Evolutionary conservation across 768 basidiomycete genomes (phyloP).

Genomic region (Suillus subaureus): DNA sequence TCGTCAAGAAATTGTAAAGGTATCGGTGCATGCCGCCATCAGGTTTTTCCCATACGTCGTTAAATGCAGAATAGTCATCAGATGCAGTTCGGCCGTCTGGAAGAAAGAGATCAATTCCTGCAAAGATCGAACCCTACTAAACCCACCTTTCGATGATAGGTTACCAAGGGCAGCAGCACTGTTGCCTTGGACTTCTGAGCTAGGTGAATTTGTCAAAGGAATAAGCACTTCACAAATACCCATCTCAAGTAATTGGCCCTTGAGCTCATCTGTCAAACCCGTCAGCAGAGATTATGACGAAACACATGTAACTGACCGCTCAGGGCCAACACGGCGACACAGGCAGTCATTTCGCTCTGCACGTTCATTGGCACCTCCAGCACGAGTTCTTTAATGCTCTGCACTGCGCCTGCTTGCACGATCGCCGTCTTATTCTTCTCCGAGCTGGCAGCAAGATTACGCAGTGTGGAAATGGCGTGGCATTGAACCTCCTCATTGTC

Average conservation of each 20-base stretch:
- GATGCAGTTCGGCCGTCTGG: constrained; percentile 72
- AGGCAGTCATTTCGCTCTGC: constrained; percentile 99
- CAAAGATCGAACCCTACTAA: not conserved
- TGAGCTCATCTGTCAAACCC: constrained; percentile 77
- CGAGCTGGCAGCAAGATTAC: constrained; percentile 94
- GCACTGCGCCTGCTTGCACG: constrained; percentile 95
- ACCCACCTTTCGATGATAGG: constrained; percentile 89
- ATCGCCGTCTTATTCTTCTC: constrained; percentile 99
- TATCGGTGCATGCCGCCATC: constrained; percentile 97
- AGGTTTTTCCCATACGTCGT: constrained; percentile 97
- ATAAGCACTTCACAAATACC: constrained; percentile 98
- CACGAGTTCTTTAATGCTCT: constrained; percentile 95
- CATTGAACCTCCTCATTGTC: constrained; percentile 99
- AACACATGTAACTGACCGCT: constrained; percentile 65
- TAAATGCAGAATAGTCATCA: constrained; percentile 96
- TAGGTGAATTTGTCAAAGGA: constrained; percentile 92
- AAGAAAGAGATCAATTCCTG: constrained; percentile 1
- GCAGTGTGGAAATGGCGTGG: constrained; percentile 95
- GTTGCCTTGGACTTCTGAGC: constrained; percentile 98
- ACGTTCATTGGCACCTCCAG: constrained; percentile 94
- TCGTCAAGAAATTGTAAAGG: constrained; percentile 90
- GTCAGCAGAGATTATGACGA: constrained; percentile 9
- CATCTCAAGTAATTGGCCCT: constrained; percentile 96
- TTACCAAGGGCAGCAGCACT: constrained; percentile 98
- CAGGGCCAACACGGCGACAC: constrained; percentile 92